Base-by-base conservation (phyloP, 225 moss, liverwort and hornwort species). In the Sphagnum tenellum region DNA sequence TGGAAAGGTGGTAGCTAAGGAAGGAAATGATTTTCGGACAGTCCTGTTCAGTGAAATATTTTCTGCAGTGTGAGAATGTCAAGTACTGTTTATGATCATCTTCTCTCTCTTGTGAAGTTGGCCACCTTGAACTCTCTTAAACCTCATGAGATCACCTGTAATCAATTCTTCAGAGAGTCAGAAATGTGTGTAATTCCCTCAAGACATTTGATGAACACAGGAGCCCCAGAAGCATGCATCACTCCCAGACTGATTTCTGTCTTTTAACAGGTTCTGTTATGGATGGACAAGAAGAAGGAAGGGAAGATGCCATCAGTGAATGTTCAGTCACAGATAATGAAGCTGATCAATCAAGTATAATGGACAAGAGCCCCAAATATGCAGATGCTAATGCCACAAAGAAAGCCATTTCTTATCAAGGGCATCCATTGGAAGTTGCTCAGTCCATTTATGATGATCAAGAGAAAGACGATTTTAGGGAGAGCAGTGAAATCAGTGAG, bases 381-480 rank as follows among this genome's bases (percentile, higher is more conserved):
- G 6, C 44, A 63, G 55, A 70, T 29, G 55, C 47, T 59, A 46
- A 44, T 56, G 46, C 29, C 11, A 60, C 58, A 60, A 69, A 69
- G 48, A 66, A 49, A 47, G 48, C 5, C 14, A 44, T 11, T 47
- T 10, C 58, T 8, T 5, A 59, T 63, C 48, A 60, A 9, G 61
- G 9, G 47, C 9, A 29, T 9, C 45, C 4, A 9, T 50, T 44
- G 14, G n/a, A 4, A 52, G 50, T 9, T 49, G 9, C 64, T 62
- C 61, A 70, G 49, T 60, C 48, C 12, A 73, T 63, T 12, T 45
- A 50, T 52, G 52, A 12, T 59, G 70, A 56, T 3, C 59, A 64
- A 67, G 64, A 62, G 56, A 63, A 70, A 69, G 56, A 63, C 29
- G 50, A 62, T 68, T 57, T 55, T 60, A 68, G 77, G 47, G 9